Conservation (phyloP, 139 green algal genomes). For the Desmodesmus armatus region DNA sequence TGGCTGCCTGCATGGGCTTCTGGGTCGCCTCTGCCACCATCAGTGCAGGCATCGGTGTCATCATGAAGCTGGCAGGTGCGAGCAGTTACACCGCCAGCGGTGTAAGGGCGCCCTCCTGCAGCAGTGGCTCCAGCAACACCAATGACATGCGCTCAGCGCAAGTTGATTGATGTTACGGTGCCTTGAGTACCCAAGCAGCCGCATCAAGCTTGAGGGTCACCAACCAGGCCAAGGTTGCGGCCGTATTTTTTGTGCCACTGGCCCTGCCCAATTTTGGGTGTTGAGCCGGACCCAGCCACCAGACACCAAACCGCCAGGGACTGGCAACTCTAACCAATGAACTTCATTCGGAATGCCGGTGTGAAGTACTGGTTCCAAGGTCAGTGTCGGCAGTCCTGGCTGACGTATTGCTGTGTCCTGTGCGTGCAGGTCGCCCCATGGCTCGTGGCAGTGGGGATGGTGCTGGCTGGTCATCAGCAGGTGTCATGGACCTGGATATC, state of each 20-base stretch:
- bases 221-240: too few species aligned
- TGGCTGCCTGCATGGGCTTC: slow-evolving; percentile 26
- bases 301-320: too few species aligned
- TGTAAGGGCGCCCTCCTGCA: background rate
- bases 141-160: background rate
- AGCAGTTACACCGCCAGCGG: background rate
- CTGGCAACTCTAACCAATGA: too few species aligned
- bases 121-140: background rate
- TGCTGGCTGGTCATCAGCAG: background rate
- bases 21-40: slow-evolving; percentile 25
- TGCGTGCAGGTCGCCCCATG: slow-evolving; percentile 2
- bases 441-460: background rate
- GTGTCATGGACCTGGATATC: slow-evolving; percentile 42
- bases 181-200: background rate
- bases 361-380: background rate
- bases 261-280: too few species aligned
- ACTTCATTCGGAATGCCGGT: background rate
- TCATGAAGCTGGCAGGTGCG: slow-evolving; percentile 22
- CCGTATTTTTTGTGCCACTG: too few species aligned
- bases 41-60: slow-evolving; percentile 24
- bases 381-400: background rate
- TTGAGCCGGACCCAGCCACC: too few species aligned
- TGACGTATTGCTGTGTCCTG: too few species aligned
- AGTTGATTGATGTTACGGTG: background rate
- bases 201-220: background rate